A percentile compares a stretch with the other conserved stretches of the same genome.
phyloP scores from a whole-genome alignment of 1,284 basidiomycete species.

The Pseudozyma pruni region DNA sequence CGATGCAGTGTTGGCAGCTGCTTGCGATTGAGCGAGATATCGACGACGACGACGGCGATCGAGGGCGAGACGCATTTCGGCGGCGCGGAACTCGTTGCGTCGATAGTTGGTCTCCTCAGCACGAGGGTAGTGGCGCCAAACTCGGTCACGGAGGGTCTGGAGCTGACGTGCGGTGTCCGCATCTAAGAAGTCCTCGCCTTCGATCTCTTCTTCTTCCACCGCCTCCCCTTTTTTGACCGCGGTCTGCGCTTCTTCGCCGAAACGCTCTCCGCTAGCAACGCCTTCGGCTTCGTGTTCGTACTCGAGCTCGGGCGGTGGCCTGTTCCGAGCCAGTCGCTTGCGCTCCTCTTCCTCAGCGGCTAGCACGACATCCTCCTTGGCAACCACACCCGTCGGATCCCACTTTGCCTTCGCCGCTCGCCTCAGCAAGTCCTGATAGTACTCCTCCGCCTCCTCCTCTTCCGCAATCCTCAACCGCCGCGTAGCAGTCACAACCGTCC shows the following conservation, averaged over 20 bases:
- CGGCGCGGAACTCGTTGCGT: slow-evolving; percentile 54
- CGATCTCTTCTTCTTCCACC: slow-evolving; percentile 21
- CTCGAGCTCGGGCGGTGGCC: slow-evolving; percentile 24
- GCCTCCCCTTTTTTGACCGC: slow-evolving; percentile 5
- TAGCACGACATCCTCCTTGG: slow-evolving; percentile 39
- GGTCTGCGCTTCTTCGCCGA: neutral
- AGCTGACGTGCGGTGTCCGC: slow-evolving; percentile 37
- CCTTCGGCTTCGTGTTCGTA: neutral
- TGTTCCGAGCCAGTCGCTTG: slow-evolving; percentile 6
- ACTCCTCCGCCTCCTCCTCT: slow-evolving; percentile 46
- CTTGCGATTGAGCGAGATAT: slow-evolving; percentile 16
- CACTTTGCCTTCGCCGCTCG: slow-evolving; percentile 40
- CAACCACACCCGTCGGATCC: slow-evolving; percentile 39
- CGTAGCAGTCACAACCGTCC: slow-evolving; percentile 62
- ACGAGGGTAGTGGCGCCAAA: slow-evolving; percentile 66
- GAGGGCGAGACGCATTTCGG: slow-evolving; percentile 56
- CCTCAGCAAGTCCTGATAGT: slow-evolving; percentile 48
- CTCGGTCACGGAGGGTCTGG: slow-evolving; percentile 49
- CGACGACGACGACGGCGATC: slow-evolving; percentile 48
- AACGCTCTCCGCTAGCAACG: neutral
- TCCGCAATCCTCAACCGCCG: slow-evolving; percentile 38
- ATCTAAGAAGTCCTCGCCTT: slow-evolving; percentile 48
- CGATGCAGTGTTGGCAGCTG: slow-evolving; percentile 7
- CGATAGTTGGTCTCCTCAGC: slow-evolving; percentile 61
- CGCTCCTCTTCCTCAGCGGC: slow-evolving; percentile 29